Evolutionary conservation across 1,284 basidiomycete species (phyloP).

Genomic region (Ustilago bromivora): DNA sequence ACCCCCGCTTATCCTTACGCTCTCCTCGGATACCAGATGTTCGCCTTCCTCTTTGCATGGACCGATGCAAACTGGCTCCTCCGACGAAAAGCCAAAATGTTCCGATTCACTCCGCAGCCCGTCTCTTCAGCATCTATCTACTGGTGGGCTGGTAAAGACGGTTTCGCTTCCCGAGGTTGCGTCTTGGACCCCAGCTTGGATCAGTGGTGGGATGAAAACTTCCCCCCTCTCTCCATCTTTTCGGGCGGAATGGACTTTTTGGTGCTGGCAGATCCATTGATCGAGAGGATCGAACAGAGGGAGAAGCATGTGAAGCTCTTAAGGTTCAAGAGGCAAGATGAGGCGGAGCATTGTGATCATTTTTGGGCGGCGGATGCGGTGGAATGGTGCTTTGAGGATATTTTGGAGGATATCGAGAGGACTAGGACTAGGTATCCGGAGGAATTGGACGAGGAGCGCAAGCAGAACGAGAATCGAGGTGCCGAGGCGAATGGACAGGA

Average conservation of each 20-base stretch:
- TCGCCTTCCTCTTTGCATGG: slow-evolving; percentile 75
- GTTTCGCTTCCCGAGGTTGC: slow-evolving; percentile 75
- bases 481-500: neutral
- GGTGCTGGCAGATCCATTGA: slow-evolving; percentile 63
- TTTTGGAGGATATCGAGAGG: slow-evolving; percentile 63
- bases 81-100: slow-evolving; percentile 75
- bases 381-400: slow-evolving; percentile 73
- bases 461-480: neutral
- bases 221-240: slow-evolving; percentile 75
- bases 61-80: slow-evolving; percentile 76
- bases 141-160: slow-evolving; percentile 76
- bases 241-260: slow-evolving; percentile 71
- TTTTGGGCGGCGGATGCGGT: slow-evolving; percentile 76
- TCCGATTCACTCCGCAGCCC: slow-evolving; percentile 76
- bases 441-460: slow-evolving; percentile 22
- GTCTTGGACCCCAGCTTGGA: slow-evolving; percentile 73
- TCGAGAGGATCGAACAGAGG: slow-evolving; percentile 56
- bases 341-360: slow-evolving; percentile 72
- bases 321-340: slow-evolving; percentile 73
- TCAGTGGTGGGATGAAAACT: slow-evolving; percentile 74
- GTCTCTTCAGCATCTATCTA: slow-evolving; percentile 74
- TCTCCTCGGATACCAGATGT: slow-evolving; percentile 73
- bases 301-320: slow-evolving; percentile 72
- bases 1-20: slow-evolving; percentile 72
- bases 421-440: slow-evolving; percentile 50